Base-by-base conservation (phyloP, 2,329 filamentous ascomycete genomes). In the Fusarium robinianum region DNA sequence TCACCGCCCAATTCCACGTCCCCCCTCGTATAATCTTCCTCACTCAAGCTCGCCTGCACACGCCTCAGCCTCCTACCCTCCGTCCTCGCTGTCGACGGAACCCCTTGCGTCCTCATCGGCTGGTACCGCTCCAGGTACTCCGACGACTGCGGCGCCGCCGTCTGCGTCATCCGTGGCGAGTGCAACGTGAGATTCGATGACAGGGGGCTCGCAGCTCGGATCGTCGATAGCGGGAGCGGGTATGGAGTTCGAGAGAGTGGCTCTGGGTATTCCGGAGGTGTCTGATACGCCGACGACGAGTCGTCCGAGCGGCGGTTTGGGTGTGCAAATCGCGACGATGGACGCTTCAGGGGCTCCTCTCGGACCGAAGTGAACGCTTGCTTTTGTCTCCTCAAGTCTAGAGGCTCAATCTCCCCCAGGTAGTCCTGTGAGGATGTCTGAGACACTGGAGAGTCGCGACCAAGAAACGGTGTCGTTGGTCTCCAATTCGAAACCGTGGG, bases 331-430 rank as follows among this genome's bases (percentile, higher is more conserved):
- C 63, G 61, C 5, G 68, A 70, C 2, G 69, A 71, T 1, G 71
- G 71, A 0, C 69, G 63, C 24, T 66, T 66, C 23, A 74, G 55
- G 6, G 71, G 67, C 47, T 75, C 69, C 32, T 68, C 61, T 27
- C 60, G 65, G 14, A 73, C 59, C 32, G 55, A 45, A 19, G 55
- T 50, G 17, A 49, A 50, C 2, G 38, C 45, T 27, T 57, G 53
- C 29, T 46, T 52, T 8, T 52, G 49, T n/a, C n/a, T n/a, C 4
- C 33, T 27, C 8, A 49, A 17, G 16, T 58, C 51, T 5, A 50
- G 32, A 16, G 25, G 30, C 3, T 40, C 42, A 12, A 12, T 30
- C 8, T 46, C 42, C 11, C 29, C 39, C 6, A 33, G 8, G 11
- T 33, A 41, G 4, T 48, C 34, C 2, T 49, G 19, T 14, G 33